Base-by-base conservation (phyloP, 345 rosid genomes). In the Erodium maritimum region DNA sequence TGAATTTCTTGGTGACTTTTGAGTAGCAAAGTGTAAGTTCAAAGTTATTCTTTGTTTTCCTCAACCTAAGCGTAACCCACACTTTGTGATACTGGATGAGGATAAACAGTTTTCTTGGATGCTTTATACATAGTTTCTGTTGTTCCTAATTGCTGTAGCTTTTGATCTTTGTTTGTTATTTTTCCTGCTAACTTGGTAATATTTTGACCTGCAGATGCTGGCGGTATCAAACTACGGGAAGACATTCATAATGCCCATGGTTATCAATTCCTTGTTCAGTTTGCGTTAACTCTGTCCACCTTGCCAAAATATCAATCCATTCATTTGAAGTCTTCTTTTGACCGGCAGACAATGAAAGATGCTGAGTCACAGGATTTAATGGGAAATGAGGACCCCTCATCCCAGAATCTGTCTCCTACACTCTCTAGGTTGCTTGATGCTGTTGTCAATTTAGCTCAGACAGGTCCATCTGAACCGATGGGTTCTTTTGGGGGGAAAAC, bases 211-310 rank as follows among this genome's bases (percentile, higher is more conserved):
- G 80, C 70, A 88, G 96, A 83, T 72, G 86, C 94, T 68, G 82
- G 85, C 63, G 85, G 88, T 71, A 70, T 82, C 73, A 79, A 73
- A 77, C 94, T 88, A 42, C 81, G 94, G 75, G 96, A 88, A 73
- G 96, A 88, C 71, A 76, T 88, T 74, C 96, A 75, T 60, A 88
- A 88, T 69, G 96, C 96, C 71, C 96, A 88, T 37, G 96, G 96
- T 62, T 83, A 88, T 78, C 96, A 88, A 69, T 88, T 88, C 71
- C 94, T 88, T 77, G 96, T 88, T 73, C 96, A 75, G 72, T 85
- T 88, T 81, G 90, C 86, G 56, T 69, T 88, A 70, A 75, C 80
- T 65, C 76, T 88, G 19, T 80, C 94, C 58, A 72, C 85, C 60
- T 57, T 77, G 70, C 82, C 83, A 56, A 80, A 67, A 73, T 78